These are phyloP conservation scores for Sporothrix dimorphospora DNA, from an alignment of 2,329 filamentous ascomycete genomes.

Conservation along the genomic window DNA sequence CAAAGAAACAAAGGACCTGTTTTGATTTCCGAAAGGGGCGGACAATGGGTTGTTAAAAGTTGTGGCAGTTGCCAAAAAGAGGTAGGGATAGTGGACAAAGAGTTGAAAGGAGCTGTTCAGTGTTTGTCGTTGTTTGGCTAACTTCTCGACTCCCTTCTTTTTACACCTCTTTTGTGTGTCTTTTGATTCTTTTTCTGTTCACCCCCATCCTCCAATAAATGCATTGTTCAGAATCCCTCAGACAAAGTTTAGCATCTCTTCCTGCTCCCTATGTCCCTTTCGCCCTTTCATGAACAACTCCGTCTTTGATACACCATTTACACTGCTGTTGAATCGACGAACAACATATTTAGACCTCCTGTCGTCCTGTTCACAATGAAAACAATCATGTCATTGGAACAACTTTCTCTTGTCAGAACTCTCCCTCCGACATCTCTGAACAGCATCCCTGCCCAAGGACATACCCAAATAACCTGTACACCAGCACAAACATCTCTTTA, in stretches of 20 bases:
- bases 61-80: not conserved
- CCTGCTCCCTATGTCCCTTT: not conserved
- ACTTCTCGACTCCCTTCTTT: not conserved
- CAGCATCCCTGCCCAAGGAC: not conserved
- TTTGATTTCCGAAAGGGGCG: not conserved
- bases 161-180: not conserved
- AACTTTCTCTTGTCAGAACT: not conserved
- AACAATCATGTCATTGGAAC: not conserved
- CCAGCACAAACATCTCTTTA: not conserved
- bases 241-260: not conserved
- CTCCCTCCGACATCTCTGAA: not conserved
- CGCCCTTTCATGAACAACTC: not conserved
- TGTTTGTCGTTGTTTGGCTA: no score
- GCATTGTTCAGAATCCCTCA: not conserved
- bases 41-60: not conserved
- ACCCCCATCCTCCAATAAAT: not conserved
- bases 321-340: not conserved
- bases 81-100: not conserved
- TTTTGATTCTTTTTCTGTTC: not conserved
- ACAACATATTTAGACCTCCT: constrained; percentile 3
- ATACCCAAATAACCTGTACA: not conserved
- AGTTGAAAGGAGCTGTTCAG: not conserved
- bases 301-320: not conserved
- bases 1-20: constrained; percentile 1
- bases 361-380: not conserved